Evolutionary conservation across 306 rosid species (phyloP), one percentile per base, ranked within the genome.

Genomic region (Casuarina equisetifolia): DNA sequence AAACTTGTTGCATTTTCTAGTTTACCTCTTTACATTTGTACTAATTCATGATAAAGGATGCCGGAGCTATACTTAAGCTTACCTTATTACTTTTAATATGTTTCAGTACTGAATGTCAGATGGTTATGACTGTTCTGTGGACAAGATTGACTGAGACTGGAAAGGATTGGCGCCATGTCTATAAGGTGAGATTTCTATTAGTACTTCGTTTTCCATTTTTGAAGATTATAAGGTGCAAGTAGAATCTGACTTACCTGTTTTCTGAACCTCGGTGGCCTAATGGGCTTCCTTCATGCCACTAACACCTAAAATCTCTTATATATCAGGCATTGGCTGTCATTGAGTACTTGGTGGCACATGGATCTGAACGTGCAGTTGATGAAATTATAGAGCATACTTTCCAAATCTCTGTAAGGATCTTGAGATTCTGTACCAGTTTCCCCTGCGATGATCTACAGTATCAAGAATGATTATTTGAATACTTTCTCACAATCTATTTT

Each of bases 331-430:
- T 96, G 88, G 92, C 99, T 83, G 98, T 96, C 72, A 88, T 92
- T 81, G 99, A 96, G 86, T 96, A 96, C 84, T 82, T 96, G 91
- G 90, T 92, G 68, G 85, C 90, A 39, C 83, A 96, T 90, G 99
- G 98, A 81, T 92, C 99, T 63, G 99, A 96, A 62, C 99, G 98
- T 77, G 98, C 98, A 38, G 97, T 96, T 73, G 99, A 96, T 82
- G 99, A 96, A 87, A 90, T 96, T 81, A 87, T 96, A 69, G 99
- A 96, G 72, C 99, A 96, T 78, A 96, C 99, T 73, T 96, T 96
- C 78, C 99, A 92, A 82, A 92, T 96, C 73, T 92, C 99, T 1
- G 99, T 96, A 86, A 85, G 91, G 73, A 76, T 45, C 64, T 42
- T 38, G 76, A 72, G 77, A 54, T 79, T 74, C 19, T 44, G 68